These are phyloP conservation scores for Aspergillus melleus DNA, from an alignment of 2,329 filamentous ascomycete genomes.

Conservation along the genomic window DNA sequence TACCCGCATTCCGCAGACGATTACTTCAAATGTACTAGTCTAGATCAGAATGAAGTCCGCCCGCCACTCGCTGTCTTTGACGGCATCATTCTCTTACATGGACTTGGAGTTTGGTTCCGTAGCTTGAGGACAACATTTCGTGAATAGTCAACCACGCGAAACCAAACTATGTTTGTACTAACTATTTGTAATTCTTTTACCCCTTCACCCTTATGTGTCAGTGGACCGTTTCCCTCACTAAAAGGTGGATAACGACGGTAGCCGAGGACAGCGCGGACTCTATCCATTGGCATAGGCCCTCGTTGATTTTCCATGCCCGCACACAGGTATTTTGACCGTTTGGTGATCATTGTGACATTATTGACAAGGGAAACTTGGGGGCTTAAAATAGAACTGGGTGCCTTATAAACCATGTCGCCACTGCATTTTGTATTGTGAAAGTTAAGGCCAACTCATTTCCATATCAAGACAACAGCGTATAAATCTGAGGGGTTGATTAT, in stretches of 20 bases:
- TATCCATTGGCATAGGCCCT: too few species aligned
- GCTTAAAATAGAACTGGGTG: too few species aligned
- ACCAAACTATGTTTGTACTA: neutral
- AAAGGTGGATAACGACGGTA: too few species aligned
- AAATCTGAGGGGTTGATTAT: neutral
- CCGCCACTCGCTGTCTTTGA: constrained; percentile 15
- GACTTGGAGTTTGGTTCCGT: neutral
- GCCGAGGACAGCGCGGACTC: too few species aligned
- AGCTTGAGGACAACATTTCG: neutral
- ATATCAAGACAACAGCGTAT: neutral
- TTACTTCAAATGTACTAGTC: constrained; percentile 1
- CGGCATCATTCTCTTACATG: neutral
- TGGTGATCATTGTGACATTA: too few species aligned
- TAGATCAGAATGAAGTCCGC: neutral
- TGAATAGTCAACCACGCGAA: neutral
- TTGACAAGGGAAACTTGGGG: too few species aligned
- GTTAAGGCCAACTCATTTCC: neutral
- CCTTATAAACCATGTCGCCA: neutral
- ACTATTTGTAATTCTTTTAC: neutral
- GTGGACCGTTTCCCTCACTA: too few species aligned
- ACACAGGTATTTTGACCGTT: too few species aligned
- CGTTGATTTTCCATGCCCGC: too few species aligned
- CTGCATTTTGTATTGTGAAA: neutral
- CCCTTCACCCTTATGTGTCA: neutral
- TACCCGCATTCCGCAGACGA: neutral